Evolutionary conservation across 345 rosid species (phyloP).

Genomic region (Aethionema arabicum): DNA sequence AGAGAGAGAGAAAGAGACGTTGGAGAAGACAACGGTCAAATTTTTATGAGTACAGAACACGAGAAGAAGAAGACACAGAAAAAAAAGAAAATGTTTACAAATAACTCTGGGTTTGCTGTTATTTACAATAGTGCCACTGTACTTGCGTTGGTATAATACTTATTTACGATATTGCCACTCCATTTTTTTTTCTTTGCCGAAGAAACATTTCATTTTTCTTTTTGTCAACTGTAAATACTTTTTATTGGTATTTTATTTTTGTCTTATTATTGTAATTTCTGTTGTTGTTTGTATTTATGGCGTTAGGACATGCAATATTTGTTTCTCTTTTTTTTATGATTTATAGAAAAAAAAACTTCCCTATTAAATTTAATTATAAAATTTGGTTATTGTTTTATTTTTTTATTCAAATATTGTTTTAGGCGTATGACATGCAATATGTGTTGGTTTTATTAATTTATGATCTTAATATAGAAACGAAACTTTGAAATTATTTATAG

Average conservation of each 20-base stretch:
- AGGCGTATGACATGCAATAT: slow-evolving; percentile 2
- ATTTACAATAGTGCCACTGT: slow-evolving; percentile 27
- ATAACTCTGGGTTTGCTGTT: not conserved
- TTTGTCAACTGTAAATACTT: slow-evolving; percentile 9
- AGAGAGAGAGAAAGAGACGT: slow-evolving; percentile 17
- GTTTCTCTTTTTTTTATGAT: not conserved
- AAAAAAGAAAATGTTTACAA: too few species aligned
- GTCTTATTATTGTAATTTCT: slow-evolving; percentile 2
- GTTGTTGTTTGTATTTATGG: slow-evolving; percentile 10
- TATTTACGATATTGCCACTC: too few species aligned
- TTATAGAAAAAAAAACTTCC: too few species aligned
- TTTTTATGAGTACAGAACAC: slow-evolving; percentile 24
- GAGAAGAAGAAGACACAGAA: slow-evolving; percentile 1
- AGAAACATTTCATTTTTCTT: too few species aligned
- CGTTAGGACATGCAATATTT: slow-evolving; percentile 32
- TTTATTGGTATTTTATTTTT: slow-evolving; percentile 9
- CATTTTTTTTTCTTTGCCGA: not conserved
- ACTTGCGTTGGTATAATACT: slow-evolving; percentile 21
- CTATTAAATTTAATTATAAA: not conserved
- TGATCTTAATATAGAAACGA: too few species aligned
- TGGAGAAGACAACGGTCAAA: slow-evolving; percentile 33
- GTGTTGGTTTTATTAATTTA: not conserved
- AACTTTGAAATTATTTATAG: too few species aligned
- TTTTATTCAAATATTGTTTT: slow-evolving; percentile 10
- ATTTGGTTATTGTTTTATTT: slow-evolving; percentile 5